Conservation (phyloP, 2,329 filamentous ascomycete genomes). For the Aspergillus alliaceus region DNA sequence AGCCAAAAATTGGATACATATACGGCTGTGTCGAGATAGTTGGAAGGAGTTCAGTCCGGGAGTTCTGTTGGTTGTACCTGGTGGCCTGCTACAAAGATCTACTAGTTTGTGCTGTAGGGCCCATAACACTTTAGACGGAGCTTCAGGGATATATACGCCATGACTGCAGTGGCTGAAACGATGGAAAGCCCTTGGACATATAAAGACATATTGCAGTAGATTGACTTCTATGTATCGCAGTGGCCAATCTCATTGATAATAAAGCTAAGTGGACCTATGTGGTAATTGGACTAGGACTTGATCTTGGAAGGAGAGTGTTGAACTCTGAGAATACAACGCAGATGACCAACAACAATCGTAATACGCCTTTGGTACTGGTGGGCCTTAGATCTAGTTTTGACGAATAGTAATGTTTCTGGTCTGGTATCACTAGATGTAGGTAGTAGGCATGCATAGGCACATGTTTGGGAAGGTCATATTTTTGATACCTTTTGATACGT, state of each 20-base stretch:
- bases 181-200: not conserved
- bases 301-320: not conserved
- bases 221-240: not conserved
- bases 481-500: no score
- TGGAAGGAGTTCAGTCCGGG: not conserved
- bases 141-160: not conserved
- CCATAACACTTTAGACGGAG: not conserved
- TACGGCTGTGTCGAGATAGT: not conserved
- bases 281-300: not conserved
- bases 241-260: not conserved
- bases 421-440: not conserved
- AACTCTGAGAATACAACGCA: not conserved
- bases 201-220: not conserved
- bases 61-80: not conserved
- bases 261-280: not conserved
- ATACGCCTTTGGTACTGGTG: not conserved
- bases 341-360: not conserved
- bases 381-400: not conserved
- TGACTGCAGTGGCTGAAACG: not conserved
- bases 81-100: not conserved
- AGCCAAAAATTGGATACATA: not conserved
- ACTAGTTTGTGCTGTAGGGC: not conserved
- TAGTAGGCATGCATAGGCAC: not conserved
- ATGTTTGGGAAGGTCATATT: no score
- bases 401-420: not conserved